Conservation (phyloP, 352 stramenopile genomes). For the Pythium pyrilobum region DNA sequence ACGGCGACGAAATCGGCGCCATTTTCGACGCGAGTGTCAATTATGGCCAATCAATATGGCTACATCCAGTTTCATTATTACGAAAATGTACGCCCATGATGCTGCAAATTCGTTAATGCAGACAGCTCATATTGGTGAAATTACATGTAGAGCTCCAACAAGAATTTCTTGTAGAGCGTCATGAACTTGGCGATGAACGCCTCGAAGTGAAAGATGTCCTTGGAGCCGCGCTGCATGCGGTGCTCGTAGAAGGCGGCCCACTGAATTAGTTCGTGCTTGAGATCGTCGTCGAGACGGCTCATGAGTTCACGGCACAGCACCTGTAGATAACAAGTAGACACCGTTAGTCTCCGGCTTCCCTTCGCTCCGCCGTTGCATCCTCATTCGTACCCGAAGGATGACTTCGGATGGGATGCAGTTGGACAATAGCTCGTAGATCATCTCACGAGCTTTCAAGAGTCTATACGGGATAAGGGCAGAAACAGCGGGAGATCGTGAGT, state of each 20-base stretch:
- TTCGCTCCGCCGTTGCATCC: too few species aligned
- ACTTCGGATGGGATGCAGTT: slow-evolving; percentile 98
- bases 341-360: too few species aligned
- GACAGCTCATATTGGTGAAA: background rate
- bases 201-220: slow-evolving; percentile 99
- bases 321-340: background rate
- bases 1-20: background rate
- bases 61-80: background rate
- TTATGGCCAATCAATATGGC: slow-evolving; percentile 21
- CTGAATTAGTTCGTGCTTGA: slow-evolving; percentile 95
- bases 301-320: slow-evolving; percentile 90
- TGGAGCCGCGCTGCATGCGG: slow-evolving; percentile 92
- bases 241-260: slow-evolving; percentile 91
- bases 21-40: background rate
- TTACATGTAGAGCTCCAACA: slow-evolving; percentile 92
- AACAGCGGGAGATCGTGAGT: background rate
- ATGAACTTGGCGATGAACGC: slow-evolving; percentile 99
- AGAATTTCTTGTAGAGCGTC: slow-evolving; percentile 98
- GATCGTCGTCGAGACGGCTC: slow-evolving; percentile 91
- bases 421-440: slow-evolving; percentile 97
- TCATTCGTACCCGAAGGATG: slow-evolving; percentile 94
- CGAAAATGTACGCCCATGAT: too few species aligned
- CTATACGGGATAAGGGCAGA: slow-evolving; percentile 20
- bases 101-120: too few species aligned
- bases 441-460: slow-evolving; percentile 92